Evolutionary conservation across 2,329 filamentous ascomycete genomes (phyloP).

Genomic region (Fusarium sp.): DNA sequence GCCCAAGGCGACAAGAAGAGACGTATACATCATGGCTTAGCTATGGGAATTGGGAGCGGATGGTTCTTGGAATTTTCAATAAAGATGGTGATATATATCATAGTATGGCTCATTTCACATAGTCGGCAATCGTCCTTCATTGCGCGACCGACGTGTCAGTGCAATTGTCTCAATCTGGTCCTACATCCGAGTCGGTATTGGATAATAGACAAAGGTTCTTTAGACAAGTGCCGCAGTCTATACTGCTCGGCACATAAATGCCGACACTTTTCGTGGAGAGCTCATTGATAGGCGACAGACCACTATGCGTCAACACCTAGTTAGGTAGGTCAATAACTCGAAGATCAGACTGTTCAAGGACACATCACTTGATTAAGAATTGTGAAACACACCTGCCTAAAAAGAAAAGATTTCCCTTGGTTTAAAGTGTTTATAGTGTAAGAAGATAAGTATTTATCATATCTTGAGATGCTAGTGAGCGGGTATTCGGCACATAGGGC

Average conservation of each 20-base stretch:
- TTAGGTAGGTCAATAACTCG: too few relatives aligned
- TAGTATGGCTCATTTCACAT: too few relatives aligned
- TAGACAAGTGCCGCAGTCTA: not conserved
- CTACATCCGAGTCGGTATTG: not conserved
- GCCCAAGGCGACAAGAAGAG: not conserved
- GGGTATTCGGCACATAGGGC: too few relatives aligned
- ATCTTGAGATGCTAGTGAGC: too few relatives aligned
- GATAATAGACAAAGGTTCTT: not conserved
- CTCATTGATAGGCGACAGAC: not conserved
- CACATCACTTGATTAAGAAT: too few relatives aligned
- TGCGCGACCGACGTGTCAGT: not conserved
- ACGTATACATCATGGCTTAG: not conserved
- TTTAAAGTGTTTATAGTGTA: too few relatives aligned
- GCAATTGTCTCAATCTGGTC: not conserved
- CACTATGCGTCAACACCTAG: too few relatives aligned
- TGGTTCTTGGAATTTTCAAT: rapidly evolving
- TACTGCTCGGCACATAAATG: constrained; percentile 5
- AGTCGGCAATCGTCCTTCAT: not conserved
- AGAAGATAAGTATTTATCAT: too few relatives aligned
- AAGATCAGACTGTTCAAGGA: too few relatives aligned
- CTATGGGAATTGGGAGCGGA: rapidly evolving
- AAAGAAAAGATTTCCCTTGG: too few relatives aligned
- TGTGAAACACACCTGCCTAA: too few relatives aligned
- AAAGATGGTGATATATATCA: not conserved
- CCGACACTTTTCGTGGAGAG: not conserved